Conservation (phyloP, 305 asterid species). For the Fraxinus baroniana region DNA sequence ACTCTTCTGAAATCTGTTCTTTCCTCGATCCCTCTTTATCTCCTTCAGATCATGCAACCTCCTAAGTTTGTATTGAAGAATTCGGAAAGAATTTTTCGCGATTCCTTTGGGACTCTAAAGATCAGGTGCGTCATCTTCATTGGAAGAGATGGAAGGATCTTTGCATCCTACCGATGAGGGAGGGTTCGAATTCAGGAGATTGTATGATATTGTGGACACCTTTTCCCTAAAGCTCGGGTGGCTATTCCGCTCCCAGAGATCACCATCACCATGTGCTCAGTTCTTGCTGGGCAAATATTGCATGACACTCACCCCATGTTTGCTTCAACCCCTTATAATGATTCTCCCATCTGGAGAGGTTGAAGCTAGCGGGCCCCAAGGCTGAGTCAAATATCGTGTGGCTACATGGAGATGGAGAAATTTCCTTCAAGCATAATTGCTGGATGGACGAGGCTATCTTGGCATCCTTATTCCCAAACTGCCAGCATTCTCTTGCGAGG, state of each 20-base stretch:
- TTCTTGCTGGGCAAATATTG: no score
- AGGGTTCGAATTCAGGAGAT: background rate
- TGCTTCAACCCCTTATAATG: no score
- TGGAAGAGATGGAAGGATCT: background rate
- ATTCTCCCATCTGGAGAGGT: background rate
- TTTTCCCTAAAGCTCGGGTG: background rate
- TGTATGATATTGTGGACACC: background rate
- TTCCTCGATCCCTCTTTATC: background rate
- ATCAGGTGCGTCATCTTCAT: background rate
- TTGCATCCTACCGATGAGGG: background rate
- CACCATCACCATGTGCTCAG: background rate
- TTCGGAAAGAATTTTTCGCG: background rate
- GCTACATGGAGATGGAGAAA: background rate
- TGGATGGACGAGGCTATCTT: no score
- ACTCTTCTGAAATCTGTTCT: no score
- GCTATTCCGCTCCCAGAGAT: background rate
- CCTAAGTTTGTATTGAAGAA: background rate
- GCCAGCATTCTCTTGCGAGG: background rate
- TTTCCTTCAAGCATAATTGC: no score
- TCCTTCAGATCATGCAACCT: background rate
- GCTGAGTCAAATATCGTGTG: background rate
- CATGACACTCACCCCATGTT: no score
- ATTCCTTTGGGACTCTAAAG: background rate
- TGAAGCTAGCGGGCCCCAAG: background rate
- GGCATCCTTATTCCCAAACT: background rate